A percentile compares a stretch with the other conserved stretches of the same genome.
phyloP scores from a whole-genome alignment of 1,139 yeast genomes.

The Yamadazyma dendronema region DNA sequence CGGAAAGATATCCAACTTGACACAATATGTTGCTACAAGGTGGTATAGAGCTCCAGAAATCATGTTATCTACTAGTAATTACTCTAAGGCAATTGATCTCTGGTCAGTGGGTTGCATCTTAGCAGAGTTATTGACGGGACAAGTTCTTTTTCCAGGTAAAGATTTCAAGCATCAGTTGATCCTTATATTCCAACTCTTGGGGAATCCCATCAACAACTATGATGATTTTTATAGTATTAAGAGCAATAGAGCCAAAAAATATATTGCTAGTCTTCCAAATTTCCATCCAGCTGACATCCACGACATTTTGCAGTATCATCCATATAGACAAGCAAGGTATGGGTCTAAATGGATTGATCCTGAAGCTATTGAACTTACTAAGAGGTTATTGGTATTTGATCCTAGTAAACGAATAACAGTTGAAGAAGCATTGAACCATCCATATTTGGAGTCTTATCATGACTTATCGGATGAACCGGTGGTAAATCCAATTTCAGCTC shows the following conservation, averaged over 20 bases:
- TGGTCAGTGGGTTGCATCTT: conserved; percentile 82
- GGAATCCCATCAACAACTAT: conserved; percentile 52
- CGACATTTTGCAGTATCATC: conserved; percentile 17
- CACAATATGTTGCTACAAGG: conserved; percentile 77
- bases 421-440: conserved; percentile 77
- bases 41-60: conserved; percentile 84
- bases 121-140: conserved; percentile 61
- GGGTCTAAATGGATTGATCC: conserved; percentile 47
- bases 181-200: conserved; percentile 59
- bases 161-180: conserved; percentile 68
- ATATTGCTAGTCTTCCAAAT: conserved; percentile 55
- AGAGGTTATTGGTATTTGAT: conserved; percentile 73
- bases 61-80: conserved; percentile 67
- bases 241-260: conserved; percentile 61
- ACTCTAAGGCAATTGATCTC: conserved; percentile 69
- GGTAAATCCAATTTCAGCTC: conserved; percentile 69
- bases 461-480: conserved; percentile 82
- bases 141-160: conserved; percentile 77
- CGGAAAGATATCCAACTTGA: conserved; percentile 30
- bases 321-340: conserved; percentile 18
- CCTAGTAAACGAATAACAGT: conserved; percentile 79
- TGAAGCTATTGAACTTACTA: conserved; percentile 72
- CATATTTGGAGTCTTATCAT: conserved; percentile 76
- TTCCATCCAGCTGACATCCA: conserved; percentile 9
- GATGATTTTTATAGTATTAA: conserved; percentile 57